phyloP scores from a whole-genome alignment of 352 stramenopile species.

The Phytophthora pinifolia region DNA sequence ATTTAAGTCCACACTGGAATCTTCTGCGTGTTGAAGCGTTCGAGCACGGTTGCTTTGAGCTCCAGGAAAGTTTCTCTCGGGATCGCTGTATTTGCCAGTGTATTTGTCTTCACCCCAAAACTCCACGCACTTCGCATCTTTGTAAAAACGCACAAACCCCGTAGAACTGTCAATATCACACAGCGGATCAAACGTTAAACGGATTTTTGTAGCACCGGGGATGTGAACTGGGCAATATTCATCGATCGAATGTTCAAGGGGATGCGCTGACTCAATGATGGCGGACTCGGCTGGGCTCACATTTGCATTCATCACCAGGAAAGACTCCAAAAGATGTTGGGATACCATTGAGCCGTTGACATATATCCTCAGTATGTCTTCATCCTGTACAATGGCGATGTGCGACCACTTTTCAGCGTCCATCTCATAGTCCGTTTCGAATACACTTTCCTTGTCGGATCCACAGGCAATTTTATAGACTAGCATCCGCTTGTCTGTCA shows the following conservation, averaged over 20 bases:
- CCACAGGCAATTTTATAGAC: conserved; percentile 67
- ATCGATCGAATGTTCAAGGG: conserved; percentile 47
- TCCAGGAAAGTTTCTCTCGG: conserved; percentile 72
- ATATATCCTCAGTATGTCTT: conserved; percentile 60
- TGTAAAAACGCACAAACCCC: conserved; percentile 75
- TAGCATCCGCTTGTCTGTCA: conserved; percentile 65
- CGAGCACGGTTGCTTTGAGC: conserved; percentile 57
- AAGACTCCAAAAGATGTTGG: conserved; percentile 67
- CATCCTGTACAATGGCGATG: conserved; percentile 65
- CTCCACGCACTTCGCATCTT: conserved; percentile 63
- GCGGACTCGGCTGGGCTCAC: conserved; percentile 42
- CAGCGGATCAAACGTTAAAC: conserved; percentile 72
- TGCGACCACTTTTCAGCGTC: conserved; percentile 67
- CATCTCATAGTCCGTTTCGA: conserved; percentile 66
- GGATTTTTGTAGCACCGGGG: conserved; percentile 68
- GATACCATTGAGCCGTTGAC: conserved; percentile 66
- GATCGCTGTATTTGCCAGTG: conserved; percentile 70
- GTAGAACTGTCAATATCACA: conserved; percentile 62
- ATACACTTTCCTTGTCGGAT: conserved; percentile 56
- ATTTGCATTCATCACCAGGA: conserved; percentile 52
- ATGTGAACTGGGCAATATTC: conserved; percentile 76
- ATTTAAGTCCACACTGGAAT: conserved; percentile 18
- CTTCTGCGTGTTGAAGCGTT: conserved; percentile 22
- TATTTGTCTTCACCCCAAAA: conserved; percentile 75
- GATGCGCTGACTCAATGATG: conserved; percentile 68